Evolutionary conservation across 345 rosid genomes (phyloP).

Genomic region (Camelina sativa): DNA sequence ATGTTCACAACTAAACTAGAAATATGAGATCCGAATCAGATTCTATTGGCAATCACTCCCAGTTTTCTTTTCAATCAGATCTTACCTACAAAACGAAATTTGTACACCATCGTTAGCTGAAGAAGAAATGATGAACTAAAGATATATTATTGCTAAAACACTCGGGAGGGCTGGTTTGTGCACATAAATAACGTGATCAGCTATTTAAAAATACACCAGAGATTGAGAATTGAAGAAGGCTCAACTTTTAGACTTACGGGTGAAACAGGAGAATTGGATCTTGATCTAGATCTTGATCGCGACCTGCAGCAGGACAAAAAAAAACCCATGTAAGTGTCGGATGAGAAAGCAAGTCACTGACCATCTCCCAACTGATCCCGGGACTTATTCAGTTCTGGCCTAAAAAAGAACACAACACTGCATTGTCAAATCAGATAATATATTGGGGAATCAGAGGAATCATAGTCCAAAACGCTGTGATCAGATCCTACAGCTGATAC

Average conservation of each 20-base stretch:
- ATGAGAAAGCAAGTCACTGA: conserved; percentile 14
- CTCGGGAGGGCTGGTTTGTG: neutral
- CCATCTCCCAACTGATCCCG: conserved; percentile 31
- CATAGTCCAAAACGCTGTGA: conserved; percentile 26
- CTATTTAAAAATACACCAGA: neutral
- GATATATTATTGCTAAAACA: neutral
- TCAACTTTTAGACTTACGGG: conserved; percentile 56
- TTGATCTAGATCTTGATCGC: conserved; percentile 52
- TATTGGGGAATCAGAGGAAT: conserved; percentile 11
- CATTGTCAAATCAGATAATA: conserved; percentile 22
- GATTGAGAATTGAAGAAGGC: neutral
- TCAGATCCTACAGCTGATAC: conserved; percentile 40
- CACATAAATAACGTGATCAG: conserved; percentile 41
- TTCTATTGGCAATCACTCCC: neutral
- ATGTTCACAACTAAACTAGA: conserved; percentile 20
- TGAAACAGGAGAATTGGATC: conserved; percentile 63
- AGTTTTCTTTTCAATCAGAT: conserved; percentile 45
- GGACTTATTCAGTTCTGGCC: conserved; percentile 28
- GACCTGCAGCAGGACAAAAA: conserved; percentile 40
- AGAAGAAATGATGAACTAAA: neutral
- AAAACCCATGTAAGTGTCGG: conserved; percentile 13
- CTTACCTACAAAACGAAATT: conserved; percentile 51
- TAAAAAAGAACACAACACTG: conserved; percentile 25
- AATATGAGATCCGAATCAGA: conserved; percentile 27
- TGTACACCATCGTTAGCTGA: neutral